Evolutionary conservation across 1,284 basidiomycete genomes (phyloP), one percentile per base, ranked within the genome.

Genomic region (Fomes fomentarius): DNA sequence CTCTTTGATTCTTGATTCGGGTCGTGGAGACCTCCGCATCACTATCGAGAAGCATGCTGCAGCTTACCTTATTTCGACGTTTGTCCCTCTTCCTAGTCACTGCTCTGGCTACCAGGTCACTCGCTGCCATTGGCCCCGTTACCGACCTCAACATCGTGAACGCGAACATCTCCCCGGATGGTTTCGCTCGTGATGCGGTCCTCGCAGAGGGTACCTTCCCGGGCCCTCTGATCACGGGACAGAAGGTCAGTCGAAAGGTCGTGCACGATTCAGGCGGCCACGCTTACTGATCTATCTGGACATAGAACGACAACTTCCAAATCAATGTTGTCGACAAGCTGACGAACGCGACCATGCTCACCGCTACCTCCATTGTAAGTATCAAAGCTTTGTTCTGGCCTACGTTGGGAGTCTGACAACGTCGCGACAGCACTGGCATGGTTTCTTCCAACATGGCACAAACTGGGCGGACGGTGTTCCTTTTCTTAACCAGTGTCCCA

Each of bases 401-500:
- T 6, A 61, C 64, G 43, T 61, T 56, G n/a, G 68, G 11, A 8
- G 12, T 15, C 21, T 45, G 12, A 45, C 31, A 14, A 34, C 8
- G 2, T 15, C 24, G 31, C 68, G n/a, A 60, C 68, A 72, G 70
- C 72, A 74, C 46, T 73, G 73, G 72, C 69, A 71, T 28, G 70
- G 70, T 5, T 17, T 73, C 9, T 66, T 64, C 34, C 72, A 63
- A 66, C 64, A 50, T 48, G 56, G 54, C 51, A 67, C 69, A 0
- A 66, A 58, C 15, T 67, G 63, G 54, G 69, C 66, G 67, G 62
- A 63, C 34, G 62, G 62, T 3, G 38, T 47, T 5, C 57, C 60
- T 1, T 56, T 61, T 34, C 57, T 79, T 17, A 76, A 68, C 22
- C 78, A 80, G 55, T 84, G 83, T 57, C 78, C 79, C 1, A 81